These are phyloP conservation scores for Arthrobotrys sphaeroides DNA, from an alignment of 2,329 filamentous ascomycete species.

Conservation along the genomic window DNA sequence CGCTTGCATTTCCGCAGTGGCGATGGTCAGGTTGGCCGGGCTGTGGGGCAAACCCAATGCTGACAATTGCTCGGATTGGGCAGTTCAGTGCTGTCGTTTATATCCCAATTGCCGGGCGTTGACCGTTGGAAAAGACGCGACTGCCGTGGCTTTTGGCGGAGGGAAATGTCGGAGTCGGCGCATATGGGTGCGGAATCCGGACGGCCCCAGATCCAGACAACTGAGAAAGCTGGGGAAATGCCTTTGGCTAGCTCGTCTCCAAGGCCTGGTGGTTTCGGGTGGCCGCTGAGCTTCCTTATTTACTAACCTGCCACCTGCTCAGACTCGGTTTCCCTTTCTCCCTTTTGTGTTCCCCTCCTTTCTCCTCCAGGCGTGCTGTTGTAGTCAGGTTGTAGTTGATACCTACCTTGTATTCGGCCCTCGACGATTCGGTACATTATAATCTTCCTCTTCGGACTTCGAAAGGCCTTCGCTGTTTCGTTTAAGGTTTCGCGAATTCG, in stretches of 20 bases:
- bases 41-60: conserved; percentile 24
- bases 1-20: conserved; percentile 13
- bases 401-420: background rate
- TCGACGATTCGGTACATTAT: background rate
- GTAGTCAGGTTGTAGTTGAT: background rate
- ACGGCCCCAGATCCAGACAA: background rate
- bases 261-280: background rate
- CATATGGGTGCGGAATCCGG: conserved; percentile 18
- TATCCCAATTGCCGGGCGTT: conserved; percentile 1
- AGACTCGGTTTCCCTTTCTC: background rate
- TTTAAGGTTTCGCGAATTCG: conserved; percentile 9
- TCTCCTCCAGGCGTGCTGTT: background rate
- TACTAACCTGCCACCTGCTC: conserved; percentile 17
- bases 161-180: conserved; percentile 10
- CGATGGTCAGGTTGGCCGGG: too few relatives aligned
- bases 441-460: background rate
- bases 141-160: conserved; percentile 2
- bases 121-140: background rate
- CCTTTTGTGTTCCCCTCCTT: background rate
- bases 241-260: conserved; percentile 3
- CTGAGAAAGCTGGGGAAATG: conserved; percentile 8
- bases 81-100: background rate
- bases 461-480: background rate
- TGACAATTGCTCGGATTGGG: background rate
- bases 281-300: conserved; percentile 29